Conservation (phyloP, 1,284 basidiomycete species). For the Pisolithus thermaeus region DNA sequence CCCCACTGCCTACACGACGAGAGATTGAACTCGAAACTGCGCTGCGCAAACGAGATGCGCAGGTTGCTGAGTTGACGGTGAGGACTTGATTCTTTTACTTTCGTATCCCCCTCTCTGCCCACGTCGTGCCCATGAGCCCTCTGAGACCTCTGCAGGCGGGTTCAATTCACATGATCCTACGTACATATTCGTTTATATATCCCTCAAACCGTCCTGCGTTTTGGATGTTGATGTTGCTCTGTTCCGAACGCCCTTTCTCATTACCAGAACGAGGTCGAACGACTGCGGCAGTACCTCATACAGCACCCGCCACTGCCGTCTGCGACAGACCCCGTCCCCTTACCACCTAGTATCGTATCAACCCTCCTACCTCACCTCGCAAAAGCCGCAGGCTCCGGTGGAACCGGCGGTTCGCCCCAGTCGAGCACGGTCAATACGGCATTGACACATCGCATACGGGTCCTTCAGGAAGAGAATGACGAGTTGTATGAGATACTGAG, state of each 20-base stretch:
- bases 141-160: neutral
- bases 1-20: slow-evolving; percentile 52
- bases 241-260: slow-evolving; percentile 9
- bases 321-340: slow-evolving; percentile 52
- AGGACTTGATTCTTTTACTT: slow-evolving; percentile 19
- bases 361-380: slow-evolving; percentile 61
- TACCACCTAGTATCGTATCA: slow-evolving; percentile 64
- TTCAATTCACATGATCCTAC: neutral
- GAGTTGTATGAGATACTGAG: slow-evolving; percentile 70
- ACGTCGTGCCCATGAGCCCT: neutral
- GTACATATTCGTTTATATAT: neutral
- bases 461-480: slow-evolving; percentile 78
- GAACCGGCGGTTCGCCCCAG: slow-evolving; percentile 27
- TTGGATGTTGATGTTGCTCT: neutral
- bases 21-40: slow-evolving; percentile 74
- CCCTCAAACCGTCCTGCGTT: neutral
- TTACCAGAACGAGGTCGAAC: slow-evolving; percentile 61
- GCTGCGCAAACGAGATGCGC: slow-evolving; percentile 63
- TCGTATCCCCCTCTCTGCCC: neutral
- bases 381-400: slow-evolving; percentile 28
- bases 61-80: slow-evolving; percentile 65
- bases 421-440: slow-evolving; percentile 63
- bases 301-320: slow-evolving; percentile 49
- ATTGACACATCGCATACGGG: slow-evolving; percentile 60
- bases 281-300: slow-evolving; percentile 56